Percentiles rank a stretch among this genome's conserved stretches.
Evolutionary conservation across 2,329 filamentous ascomycete species (phyloP).

Genomic region (Pleochaeta shiraiana): DNA sequence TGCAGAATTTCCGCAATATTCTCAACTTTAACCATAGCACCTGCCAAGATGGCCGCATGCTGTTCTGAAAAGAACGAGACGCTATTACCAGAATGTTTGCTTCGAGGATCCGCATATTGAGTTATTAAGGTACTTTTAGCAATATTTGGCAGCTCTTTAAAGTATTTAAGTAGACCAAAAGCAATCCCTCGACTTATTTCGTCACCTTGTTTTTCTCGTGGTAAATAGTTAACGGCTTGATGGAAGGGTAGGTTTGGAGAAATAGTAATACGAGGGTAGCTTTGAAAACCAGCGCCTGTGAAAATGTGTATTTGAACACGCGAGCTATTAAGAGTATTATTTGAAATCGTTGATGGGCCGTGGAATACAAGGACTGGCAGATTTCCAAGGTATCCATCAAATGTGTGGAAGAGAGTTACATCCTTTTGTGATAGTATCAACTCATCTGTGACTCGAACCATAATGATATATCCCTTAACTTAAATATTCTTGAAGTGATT

Average conservation of each 20-base stretch:
- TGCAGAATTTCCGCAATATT: conserved; percentile 50
- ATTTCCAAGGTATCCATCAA: conserved; percentile 63
- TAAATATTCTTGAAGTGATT: conserved; percentile 4
- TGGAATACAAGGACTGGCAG: conserved; percentile 78
- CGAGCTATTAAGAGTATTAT: conserved; percentile 70
- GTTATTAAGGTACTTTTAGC: conserved; percentile 49
- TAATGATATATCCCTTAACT: conserved; percentile 30
- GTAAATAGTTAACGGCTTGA: conserved; percentile 69
- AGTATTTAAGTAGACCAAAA: conserved; percentile 88
- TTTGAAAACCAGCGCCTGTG: conserved; percentile 70
- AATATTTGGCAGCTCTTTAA: conserved; percentile 57
- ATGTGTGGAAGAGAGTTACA: conserved; percentile 72
- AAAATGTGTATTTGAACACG: conserved; percentile 90
- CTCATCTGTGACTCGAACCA: conserved; percentile 67
- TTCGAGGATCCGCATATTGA: conserved; percentile 22
- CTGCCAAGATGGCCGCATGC: conserved; percentile 79
- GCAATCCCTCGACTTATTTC: conserved; percentile 80
- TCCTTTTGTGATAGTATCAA: conserved; percentile 59
- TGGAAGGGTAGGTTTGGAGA: conserved; percentile 87
- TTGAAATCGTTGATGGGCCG: conserved; percentile 72
- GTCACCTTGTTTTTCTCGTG: conserved; percentile 87
- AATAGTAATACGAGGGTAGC: conserved; percentile 77
- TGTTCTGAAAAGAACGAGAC: conserved; percentile 59
- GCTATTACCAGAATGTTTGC: conserved; percentile 37
- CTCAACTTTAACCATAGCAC: conserved; percentile 64